Conservation (phyloP, 192 early-diverging fungal genomes). For the Backusella mclennaniae region DNA sequence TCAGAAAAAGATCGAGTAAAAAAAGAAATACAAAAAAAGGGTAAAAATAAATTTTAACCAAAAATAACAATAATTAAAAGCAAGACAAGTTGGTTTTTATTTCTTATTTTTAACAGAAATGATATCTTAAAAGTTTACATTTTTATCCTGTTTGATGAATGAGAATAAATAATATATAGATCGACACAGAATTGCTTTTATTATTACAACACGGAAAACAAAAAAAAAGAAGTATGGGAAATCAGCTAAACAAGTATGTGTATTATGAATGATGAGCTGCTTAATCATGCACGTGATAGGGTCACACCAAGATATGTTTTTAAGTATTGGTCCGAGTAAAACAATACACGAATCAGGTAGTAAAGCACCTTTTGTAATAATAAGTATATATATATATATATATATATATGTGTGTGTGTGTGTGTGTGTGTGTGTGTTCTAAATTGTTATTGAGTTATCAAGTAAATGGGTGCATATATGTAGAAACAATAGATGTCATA, state of each 20-base stretch:
- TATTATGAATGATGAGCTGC: not conserved
- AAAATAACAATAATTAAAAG: not conserved
- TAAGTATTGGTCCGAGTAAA: not conserved
- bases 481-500: not conserved
- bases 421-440: not conserved
- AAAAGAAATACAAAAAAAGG: not conserved
- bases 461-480: not conserved
- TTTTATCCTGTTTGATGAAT: no score
- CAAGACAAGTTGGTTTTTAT: not conserved
- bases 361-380: constrained; percentile 1
- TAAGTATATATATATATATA: not conserved
- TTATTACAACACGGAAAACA: not conserved
- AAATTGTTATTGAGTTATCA: not conserved
- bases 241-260: not conserved
- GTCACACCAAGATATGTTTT: not conserved
- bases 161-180: not conserved
- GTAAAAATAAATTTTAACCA: constrained; percentile 6
- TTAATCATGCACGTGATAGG: not conserved
- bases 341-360: not conserved
- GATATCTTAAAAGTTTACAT: no score
- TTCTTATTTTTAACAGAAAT: not conserved
- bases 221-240: not conserved
- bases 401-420: no score
- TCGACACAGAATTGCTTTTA: not conserved
- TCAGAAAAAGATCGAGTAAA: not conserved